Evolutionary conservation across 2,329 filamentous ascomycete genomes (phyloP), one percentile per base, ranked within the genome.

Genomic region (Emericellopsis atlantica): DNA sequence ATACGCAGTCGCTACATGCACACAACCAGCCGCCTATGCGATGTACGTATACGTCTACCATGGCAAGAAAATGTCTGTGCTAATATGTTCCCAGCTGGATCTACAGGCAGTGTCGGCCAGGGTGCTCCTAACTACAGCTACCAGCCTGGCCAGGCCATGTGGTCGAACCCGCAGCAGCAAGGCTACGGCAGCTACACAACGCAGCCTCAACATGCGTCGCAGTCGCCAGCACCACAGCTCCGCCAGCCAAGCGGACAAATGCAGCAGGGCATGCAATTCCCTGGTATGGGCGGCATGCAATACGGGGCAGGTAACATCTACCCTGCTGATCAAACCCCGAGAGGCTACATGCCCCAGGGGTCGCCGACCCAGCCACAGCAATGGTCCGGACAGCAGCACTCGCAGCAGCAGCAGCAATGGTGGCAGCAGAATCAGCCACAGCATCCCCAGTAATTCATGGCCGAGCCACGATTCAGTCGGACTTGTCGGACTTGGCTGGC

Each of bases 21-120:
- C 84, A 84, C 54, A 81, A 76, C 53, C 83, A 86, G 55, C 81
- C 85, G 21, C 79, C 69, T 21, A 78, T 87, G 58, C 77, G 84
- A 61, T 72, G 74, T 54, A 79, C 82, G 64, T 74, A 76, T 47
- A 76, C 48, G 41, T 53, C 47, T 50, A 54, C 62, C 76, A 57
- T 49, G 60, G 58, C 61, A 74, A 82, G 54, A 75, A 84, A 59
- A 79, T 80, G 51, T 72, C 74, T 48, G 73, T 80, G 50, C 75
- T 81, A 48, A 79, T 81, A 35, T 75, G 73, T 44, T 62, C 75
- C 61, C 72, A 39, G 63, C 75, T 56, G 70, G 69, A 40, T 66
- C 76, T 36, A 62, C 71, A 6, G 66, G 64, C 39, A 67, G 57
- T 49, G 64, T 78, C 56, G 66, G 57, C 50, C 78, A 67, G 53